Evolutionary conservation across 305 asterid species (phyloP).

Genomic region (Fraxinus sp.): DNA sequence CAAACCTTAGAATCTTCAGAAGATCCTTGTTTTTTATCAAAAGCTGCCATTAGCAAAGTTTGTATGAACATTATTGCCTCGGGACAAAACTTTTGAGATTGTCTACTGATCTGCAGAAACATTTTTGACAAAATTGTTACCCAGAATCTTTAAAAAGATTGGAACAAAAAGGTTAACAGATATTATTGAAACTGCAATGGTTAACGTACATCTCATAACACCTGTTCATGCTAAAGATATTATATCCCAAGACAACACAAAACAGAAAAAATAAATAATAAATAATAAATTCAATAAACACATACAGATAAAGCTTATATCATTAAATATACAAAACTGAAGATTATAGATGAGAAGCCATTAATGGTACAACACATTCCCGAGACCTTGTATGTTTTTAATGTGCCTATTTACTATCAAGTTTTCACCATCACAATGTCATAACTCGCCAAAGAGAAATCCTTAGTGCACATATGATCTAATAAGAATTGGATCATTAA

Average conservation of each 20-base stretch:
- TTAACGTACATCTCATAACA: background rate
- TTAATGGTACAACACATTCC: background rate
- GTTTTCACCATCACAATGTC: background rate
- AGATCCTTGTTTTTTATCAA: constrained; percentile 41
- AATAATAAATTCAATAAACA: background rate
- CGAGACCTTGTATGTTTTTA: background rate
- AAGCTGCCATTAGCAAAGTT: constrained; percentile 66
- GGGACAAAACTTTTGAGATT: constrained; percentile 71
- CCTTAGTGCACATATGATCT: background rate
- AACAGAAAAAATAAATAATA: background rate
- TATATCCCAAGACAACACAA: background rate
- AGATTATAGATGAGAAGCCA: background rate
- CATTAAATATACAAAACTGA: background rate
- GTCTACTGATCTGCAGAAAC: constrained; percentile 53
- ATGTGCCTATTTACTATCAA: background rate
- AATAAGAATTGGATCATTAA: background rate
- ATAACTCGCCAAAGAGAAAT: background rate
- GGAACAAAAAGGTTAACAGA: background rate
- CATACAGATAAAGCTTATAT: background rate
- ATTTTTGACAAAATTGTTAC: constrained; percentile 14
- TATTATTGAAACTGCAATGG: background rate
- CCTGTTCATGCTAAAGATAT: background rate
- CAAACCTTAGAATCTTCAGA: constrained; percentile 65
- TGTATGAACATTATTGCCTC: constrained; percentile 77
- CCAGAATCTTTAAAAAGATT: constrained; percentile 1